Base-by-base conservation (phyloP, 1,139 yeast genomes). In the Suhomyces panamericanus region DNA sequence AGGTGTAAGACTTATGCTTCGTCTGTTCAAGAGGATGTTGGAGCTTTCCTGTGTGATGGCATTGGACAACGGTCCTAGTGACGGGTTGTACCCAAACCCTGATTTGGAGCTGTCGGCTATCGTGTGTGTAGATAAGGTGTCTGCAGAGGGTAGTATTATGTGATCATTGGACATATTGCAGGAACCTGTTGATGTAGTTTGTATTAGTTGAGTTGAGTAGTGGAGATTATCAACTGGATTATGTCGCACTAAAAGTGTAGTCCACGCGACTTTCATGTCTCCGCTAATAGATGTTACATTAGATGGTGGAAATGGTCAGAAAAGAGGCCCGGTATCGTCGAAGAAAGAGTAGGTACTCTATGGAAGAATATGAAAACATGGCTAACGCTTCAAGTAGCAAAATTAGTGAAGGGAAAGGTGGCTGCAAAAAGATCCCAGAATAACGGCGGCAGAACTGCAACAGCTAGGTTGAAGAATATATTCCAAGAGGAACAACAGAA, bases 81-180 rank as follows among this genome's bases (percentile, higher is more conserved):
- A 60, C 0, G 79, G 78, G 51, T 73, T 71, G 50, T 73, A 74
- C 2, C 79, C 79, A 49, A 73, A 73, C 8, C 76, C 78, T 3
- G 61, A 49, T 43, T 58, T 63, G 15, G 67, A 59, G 4, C 57
- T 53, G 43, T 70, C 77, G 10, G 65, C 54, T 4, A 73, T 64
- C 1, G 75, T 64, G 48, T 72, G 64, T 9, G 67, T 63, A 3
- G 69, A 63, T 36, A 70, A 46, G 1, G 73, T 62, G 1, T 72
- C 54, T 28, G 68, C 64, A 0, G 77, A 71, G 4, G 78, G 75
- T 35, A 67, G 53, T 46, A 73, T 70, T 39, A 71, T 62, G 45
- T 68, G 62, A 37, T 71, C 73, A 36, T 59, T 55, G 5, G 71
- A 58, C 71, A 67, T 67, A 11, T n/a, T 42, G 12, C 16, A 4